A percentile compares a stretch with the other conserved stretches of the same genome.
phyloP scores from a whole-genome alignment of 176 grass and related monocot genomes.

The Guadua angustifolia region DNA sequence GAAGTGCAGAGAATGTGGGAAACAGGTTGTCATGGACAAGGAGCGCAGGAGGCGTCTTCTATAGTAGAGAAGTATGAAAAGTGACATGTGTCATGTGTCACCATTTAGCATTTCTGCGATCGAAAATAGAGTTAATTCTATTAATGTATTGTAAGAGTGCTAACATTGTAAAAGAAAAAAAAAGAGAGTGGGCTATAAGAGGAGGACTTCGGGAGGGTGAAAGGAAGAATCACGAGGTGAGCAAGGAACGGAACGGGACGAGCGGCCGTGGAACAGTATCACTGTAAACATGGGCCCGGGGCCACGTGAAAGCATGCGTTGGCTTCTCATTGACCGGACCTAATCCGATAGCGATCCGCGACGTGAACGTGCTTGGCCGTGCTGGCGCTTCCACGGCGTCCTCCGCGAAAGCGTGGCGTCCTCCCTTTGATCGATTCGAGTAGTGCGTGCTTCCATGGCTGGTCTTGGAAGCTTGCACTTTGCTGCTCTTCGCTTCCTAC shows the following conservation, averaged over 20 bases:
- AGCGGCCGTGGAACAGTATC: slow-evolving; percentile 39
- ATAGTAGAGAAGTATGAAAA: too few relatives aligned
- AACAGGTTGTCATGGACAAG: too few relatives aligned
- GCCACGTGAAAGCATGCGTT: slow-evolving; percentile 52
- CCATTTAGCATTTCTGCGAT: too few relatives aligned
- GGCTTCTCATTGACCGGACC: slow-evolving; percentile 35
- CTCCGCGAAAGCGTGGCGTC: slow-evolving; percentile 3
- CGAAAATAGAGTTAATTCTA: too few relatives aligned
- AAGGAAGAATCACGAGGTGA: too few relatives aligned
- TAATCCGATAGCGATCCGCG: slow-evolving; percentile 33
- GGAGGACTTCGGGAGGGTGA: too few relatives aligned
- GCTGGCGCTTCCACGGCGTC: background rate
- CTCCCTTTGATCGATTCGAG: background rate
- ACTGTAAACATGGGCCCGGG: slow-evolving; percentile 31
- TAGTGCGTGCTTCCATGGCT: background rate
- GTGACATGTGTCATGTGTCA: too few relatives aligned
- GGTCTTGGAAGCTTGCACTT: background rate
- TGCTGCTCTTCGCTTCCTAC: background rate
- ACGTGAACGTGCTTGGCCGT: slow-evolving; percentile 31
- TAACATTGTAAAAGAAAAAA: too few relatives aligned
- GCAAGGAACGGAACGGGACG: slow-evolving; percentile 1
- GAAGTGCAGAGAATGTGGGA: too few relatives aligned
- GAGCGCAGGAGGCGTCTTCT: too few relatives aligned
- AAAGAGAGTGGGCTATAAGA: too few relatives aligned
- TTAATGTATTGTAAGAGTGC: too few relatives aligned